Percentiles rank a stretch among this genome's conserved stretches.
Evolutionary conservation across 164 flowering plant genomes (phyloP).

Genomic region (Amborella trichopoda): DNA sequence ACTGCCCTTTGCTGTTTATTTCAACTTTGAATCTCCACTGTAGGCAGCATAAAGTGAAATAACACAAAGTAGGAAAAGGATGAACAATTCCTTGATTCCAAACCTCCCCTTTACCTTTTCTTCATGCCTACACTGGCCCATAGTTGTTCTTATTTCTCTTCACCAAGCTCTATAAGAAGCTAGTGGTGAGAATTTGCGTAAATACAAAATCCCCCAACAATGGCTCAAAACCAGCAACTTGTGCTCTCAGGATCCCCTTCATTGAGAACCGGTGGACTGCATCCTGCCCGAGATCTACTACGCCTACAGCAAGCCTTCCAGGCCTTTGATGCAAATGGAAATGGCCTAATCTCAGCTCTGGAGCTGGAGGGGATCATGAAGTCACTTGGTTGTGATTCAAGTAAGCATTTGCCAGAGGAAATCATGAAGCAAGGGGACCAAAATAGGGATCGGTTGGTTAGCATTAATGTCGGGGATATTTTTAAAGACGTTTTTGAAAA

Average conservation of each 20-base stretch:
- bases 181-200: too few species aligned
- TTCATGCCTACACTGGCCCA: too few species aligned
- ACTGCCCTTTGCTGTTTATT: too few species aligned
- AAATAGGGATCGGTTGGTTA: not conserved
- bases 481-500: not conserved
- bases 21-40: too few species aligned
- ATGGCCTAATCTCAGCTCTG: not conserved
- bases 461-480: not conserved
- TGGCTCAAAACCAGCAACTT: not conserved
- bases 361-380: not conserved
- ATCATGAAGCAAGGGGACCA: not conserved
- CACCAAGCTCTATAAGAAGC: too few species aligned
- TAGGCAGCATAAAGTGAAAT: too few species aligned
- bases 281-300: not conserved
- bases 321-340: slow-evolving; percentile 1
- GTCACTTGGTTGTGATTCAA: not conserved
- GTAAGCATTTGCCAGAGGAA: not conserved
- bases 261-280: not conserved
- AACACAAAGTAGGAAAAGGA: too few species aligned
- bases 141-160: too few species aligned
- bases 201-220: too few species aligned
- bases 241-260: too few species aligned
- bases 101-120: too few species aligned
- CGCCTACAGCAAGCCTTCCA: slow-evolving; percentile 1
- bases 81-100: too few species aligned